Evolutionary conservation across 2,329 filamentous ascomycete genomes (phyloP), one percentile per base, ranked within the genome.

Genomic region (Fusarium fujikuroi): DNA sequence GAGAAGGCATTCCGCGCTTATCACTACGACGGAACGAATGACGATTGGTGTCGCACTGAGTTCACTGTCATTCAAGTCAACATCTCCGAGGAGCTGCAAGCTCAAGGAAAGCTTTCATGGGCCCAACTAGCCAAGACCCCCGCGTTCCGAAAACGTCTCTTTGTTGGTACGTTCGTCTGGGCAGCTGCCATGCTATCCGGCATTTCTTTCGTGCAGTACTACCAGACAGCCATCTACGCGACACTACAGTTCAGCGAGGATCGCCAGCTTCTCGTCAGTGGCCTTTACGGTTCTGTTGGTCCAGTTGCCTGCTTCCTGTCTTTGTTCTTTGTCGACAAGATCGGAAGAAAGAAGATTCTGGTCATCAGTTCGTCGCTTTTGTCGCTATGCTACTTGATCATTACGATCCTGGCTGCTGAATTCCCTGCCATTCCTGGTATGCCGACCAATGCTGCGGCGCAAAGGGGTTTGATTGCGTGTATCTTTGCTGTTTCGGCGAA

Each of bases 151-250:
- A 82, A 78, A 34, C 73, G 82, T 0, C 77, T 84, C 4, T 84
- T 84, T 43, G 81, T 84, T 0, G 82, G 82, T 0, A 79, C 79
- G 0, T 84, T 84, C 19, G 82, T 84, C 2, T 84, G 82, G 82
- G 82, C 81, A 2, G 82, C 82, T 0, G 82, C 82, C 5, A 84
- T 84, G 82, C 37, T 84, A 3, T 82, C 81, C 1, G 82, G 82
- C 2, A 84, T 84, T 39, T 83, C 81, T 0, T 84, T 84, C n/a
- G 83, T 84, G 3, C 82, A 84, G 69, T 84, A 84, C 37, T 84
- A 81, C 59, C 82, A 84, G 69, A 84, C 82, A 0, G 81, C 82
- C 9, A 84, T 84, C 57, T 84, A 84, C 52, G 81, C 82, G 1
- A 84, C 82, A 1, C 79, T 84, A 0, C 81, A 82, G 49, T 84